Percentiles rank a stretch among this genome's conserved stretches.
phyloP scores from a whole-genome alignment of 768 basidiomycete genomes.

The Naganishia friedmannii region DNA sequence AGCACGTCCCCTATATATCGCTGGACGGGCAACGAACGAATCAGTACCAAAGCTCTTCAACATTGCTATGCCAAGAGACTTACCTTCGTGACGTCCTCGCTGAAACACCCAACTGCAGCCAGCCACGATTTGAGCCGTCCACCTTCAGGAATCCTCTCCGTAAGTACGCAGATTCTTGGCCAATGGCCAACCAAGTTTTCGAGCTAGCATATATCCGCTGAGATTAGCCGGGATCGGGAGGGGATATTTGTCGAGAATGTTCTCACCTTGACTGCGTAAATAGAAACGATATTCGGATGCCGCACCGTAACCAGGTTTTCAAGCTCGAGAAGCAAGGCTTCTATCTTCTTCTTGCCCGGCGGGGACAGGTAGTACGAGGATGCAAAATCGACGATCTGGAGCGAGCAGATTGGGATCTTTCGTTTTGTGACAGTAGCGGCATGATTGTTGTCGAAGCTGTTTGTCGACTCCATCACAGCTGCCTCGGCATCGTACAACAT shows the following conservation, averaged over 20 bases:
- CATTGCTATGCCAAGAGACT: slow-evolving; percentile 7
- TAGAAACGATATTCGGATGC: slow-evolving; percentile 36
- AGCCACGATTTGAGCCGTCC: slow-evolving; percentile 39
- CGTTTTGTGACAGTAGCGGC: neutral
- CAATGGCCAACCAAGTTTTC: slow-evolving; percentile 44
- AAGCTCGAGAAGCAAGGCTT: slow-evolving; percentile 39
- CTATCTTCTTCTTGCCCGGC: slow-evolving; percentile 44
- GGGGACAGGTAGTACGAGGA: slow-evolving; percentile 39
- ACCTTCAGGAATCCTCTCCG: slow-evolving; percentile 37
- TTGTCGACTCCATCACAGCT: neutral
- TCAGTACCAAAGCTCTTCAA: neutral
- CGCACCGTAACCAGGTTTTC: slow-evolving; percentile 36
- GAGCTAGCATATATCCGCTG: slow-evolving; percentile 8
- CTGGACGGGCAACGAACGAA: neutral
- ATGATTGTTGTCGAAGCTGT: neutral
- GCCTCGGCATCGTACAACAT: slow-evolving; percentile 46
- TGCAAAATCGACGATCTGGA: slow-evolving; percentile 47
- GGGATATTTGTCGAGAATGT: neutral
- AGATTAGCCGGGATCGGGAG: neutral
- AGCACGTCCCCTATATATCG: slow-evolving; percentile 41
- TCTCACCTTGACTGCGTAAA: slow-evolving; percentile 40
- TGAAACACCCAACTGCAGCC: slow-evolving; percentile 36
- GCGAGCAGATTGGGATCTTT: slow-evolving; percentile 25
- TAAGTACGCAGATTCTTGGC: slow-evolving; percentile 44
- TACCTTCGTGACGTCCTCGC: slow-evolving; percentile 36